Conservation (phyloP, 768 basidiomycete species). For the Scleroderma citrinum region DNA sequence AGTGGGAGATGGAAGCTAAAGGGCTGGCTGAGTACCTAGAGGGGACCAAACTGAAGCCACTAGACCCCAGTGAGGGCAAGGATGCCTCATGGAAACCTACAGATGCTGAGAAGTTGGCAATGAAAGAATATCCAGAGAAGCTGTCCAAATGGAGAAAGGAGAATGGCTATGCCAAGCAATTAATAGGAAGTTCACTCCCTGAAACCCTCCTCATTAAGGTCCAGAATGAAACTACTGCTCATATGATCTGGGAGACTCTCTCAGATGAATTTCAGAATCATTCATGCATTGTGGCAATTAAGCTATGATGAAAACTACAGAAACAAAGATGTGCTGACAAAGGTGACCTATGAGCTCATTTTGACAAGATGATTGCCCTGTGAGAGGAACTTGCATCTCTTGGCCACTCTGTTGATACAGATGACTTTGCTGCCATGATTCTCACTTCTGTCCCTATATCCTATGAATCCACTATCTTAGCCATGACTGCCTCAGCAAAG, state of each 20-base stretch:
- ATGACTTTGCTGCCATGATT: slow-evolving; percentile 23
- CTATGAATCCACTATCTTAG: slow-evolving; percentile 27
- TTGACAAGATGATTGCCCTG: slow-evolving; percentile 23
- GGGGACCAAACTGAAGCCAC: background rate
- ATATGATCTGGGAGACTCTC: background rate
- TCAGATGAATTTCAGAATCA: background rate
- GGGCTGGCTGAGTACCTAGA: slow-evolving; percentile 2
- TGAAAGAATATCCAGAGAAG: background rate
- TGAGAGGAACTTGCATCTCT: slow-evolving; percentile 29
- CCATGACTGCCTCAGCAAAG: background rate
- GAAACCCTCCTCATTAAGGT: background rate
- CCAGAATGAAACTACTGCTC: background rate
- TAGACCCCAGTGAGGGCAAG: background rate
- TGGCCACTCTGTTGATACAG: slow-evolving; percentile 18
- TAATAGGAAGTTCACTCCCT: background rate
- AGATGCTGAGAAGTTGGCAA: background rate
- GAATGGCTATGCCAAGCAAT: slow-evolving; percentile 22
- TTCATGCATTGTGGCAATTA: background rate
- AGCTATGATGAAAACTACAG: background rate
- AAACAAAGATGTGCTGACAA: slow-evolving; percentile 13
- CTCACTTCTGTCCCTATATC: slow-evolving; percentile 30
- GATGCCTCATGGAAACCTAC: background rate
- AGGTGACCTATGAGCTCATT: slow-evolving; percentile 27
- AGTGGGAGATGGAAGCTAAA: background rate
- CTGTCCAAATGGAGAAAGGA: slow-evolving; percentile 22